Evolutionary conservation across 2,329 filamentous ascomycete species (phyloP).

Genomic region (Cladosporium sp.): DNA sequence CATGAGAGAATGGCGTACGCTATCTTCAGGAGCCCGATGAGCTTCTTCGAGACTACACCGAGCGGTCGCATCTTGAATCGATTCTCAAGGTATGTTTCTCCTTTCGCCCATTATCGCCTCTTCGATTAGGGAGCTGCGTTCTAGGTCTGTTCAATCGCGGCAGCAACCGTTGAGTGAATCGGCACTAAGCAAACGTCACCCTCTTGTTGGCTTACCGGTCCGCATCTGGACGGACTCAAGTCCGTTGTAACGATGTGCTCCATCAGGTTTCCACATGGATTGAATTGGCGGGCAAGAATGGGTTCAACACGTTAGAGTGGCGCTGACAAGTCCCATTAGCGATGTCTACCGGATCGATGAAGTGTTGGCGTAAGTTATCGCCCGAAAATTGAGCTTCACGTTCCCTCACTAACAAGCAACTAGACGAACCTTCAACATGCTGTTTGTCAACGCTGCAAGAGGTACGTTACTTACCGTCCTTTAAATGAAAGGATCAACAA

Average conservation of each 20-base stretch:
- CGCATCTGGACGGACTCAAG: neutral
- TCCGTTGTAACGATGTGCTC: neutral
- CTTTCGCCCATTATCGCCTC: no score
- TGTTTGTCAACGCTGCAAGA: constrained; percentile 48
- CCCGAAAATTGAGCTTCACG: neutral
- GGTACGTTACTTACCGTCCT: constrained; percentile 33
- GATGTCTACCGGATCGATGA: constrained; percentile 83
- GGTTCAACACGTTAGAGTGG: no score
- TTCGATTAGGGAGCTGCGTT: no score
- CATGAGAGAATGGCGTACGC: constrained; percentile 97
- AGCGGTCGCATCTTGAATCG: constrained; percentile 94
- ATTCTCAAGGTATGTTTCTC: constrained; percentile 69
- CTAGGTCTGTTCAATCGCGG: no score
- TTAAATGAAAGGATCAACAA: neutral
- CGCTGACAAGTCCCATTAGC: constrained; percentile 36
- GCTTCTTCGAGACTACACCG: constrained; percentile 96
- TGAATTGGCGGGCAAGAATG: no score
- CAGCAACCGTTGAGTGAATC: neutral
- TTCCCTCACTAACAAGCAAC: neutral
- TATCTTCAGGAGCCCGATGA: constrained; percentile 97
- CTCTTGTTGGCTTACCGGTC: no score
- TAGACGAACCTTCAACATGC: constrained; percentile 90
- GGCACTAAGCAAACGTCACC: neutral
- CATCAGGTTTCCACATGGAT: no score
- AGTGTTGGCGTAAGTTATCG: constrained; percentile 63